These are phyloP conservation scores for Alternaria metachromatica DNA, from an alignment of 2,329 filamentous ascomycete genomes.

Conservation along the genomic window DNA sequence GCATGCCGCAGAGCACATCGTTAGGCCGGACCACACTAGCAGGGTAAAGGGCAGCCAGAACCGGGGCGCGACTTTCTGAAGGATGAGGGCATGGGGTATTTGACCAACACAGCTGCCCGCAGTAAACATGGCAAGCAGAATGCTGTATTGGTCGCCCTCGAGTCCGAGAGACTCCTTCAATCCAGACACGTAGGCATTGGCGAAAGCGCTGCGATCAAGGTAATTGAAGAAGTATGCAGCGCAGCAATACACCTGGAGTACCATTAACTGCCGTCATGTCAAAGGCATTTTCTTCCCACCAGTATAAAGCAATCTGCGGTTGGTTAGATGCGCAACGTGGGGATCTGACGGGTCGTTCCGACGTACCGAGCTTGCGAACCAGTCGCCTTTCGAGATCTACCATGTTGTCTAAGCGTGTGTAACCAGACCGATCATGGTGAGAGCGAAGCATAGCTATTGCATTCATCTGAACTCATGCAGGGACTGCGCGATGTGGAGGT, in stretches of 20 bases:
- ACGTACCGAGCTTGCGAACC: constrained; percentile 34
- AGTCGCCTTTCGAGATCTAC: constrained; percentile 28
- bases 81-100: constrained; percentile 38
- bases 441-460: not conserved
- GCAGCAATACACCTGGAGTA: constrained; percentile 32
- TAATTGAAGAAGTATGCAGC: constrained; percentile 44
- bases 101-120: constrained; percentile 38
- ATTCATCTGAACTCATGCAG: not conserved
- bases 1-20: constrained; percentile 38
- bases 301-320: constrained; percentile 33
- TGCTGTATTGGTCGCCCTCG: constrained; percentile 37
- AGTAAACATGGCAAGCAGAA: constrained; percentile 38
- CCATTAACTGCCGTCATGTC: not conserved
- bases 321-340: not conserved
- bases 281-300: not conserved
- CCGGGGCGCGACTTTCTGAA: constrained; percentile 35
- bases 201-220: constrained; percentile 34
- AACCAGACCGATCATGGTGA: not conserved
- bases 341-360: not conserved
- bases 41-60: constrained; percentile 41
- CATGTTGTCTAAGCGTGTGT: constrained; percentile 15
- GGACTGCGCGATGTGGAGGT: constrained; percentile 1
- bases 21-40: constrained; percentile 37
- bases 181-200: constrained; percentile 41
- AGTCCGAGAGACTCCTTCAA: constrained; percentile 34